Base-by-base conservation (phyloP, 805 yeast species). In the Crinitomyces ghanaensis region DNA sequence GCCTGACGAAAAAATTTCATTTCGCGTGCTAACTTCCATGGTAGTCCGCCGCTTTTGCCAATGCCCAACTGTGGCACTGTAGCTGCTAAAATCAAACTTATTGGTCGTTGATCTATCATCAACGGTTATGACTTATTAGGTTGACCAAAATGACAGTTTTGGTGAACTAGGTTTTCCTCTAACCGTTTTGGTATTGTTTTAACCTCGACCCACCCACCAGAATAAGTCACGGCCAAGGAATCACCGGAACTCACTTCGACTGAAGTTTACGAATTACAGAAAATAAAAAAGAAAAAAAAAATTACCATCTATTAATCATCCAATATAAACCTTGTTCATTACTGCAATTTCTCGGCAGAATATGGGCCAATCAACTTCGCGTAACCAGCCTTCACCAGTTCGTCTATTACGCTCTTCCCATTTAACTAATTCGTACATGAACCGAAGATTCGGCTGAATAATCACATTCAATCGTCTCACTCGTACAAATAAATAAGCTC, bases 401-500 rank as follows among this genome's bases (percentile, higher is more conserved):
- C 33, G 34, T 7, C 53, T 46, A 35, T 46, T 47, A 28, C 38
- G 44, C 44, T 60, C 77, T 46, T 72, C 79, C 74, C 74, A 72
- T 52, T 76, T 77, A 54, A 83, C 72, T 40, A 88, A 62, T 50
- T 86, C 96, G 54, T 84, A 88, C 84, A 85, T 80, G 51, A 88
- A 77, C 52, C 88, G 71, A 51, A 88, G 62, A 53, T 85, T 88
- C 9, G 97, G 97, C 56, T 88, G 97, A 42, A 88, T 88, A 20
- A 88, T 83, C 38, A 88, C 86, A 54, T 88, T 88, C 48, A 88
- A 66, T 34, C 97, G 63, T 33, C 95, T 64, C 3, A 84, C 95
- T 26, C 96, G 65, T n/a, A 85, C 95, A 57, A 66, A 84, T 27
- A 86, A 57, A 49, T 86, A 88, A 0, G 97, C 95, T 20, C 76